phyloP scores from a whole-genome alignment of 371 early-diverging fungal genomes.

The Apophysomyces variabilis region DNA sequence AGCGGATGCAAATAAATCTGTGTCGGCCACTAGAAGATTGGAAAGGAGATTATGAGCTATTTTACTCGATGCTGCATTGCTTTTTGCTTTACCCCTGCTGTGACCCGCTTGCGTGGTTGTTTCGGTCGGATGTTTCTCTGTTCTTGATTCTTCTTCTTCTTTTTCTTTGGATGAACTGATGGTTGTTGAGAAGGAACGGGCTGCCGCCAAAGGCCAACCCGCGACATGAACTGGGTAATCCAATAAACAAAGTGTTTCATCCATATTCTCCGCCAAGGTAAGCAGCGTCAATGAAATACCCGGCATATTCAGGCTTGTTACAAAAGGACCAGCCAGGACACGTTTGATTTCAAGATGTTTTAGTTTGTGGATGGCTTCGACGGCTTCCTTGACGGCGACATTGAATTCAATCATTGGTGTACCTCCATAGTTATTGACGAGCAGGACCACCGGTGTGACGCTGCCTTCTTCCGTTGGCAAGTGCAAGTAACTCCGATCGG shows the following conservation, averaged over 20 bases:
- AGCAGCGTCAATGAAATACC: constrained; percentile 72
- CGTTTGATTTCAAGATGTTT: constrained; percentile 52
- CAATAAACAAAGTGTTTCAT: constrained; percentile 39
- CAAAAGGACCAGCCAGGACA: constrained; percentile 67
- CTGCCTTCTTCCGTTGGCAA: constrained; percentile 12
- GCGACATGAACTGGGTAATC: constrained; percentile 58
- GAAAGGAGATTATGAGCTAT: no score
- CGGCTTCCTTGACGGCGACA: constrained; percentile 67
- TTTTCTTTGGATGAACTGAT: background rate
- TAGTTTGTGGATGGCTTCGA: constrained; percentile 32
- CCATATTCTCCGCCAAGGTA: constrained; percentile 31
- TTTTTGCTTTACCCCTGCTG: no score
- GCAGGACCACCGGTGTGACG: constrained; percentile 50
- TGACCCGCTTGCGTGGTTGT: background rate
- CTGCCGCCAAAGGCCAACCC: constrained; percentile 56
- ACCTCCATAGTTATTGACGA: constrained; percentile 86
- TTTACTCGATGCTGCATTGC: no score
- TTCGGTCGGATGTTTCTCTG: background rate
- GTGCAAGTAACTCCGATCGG: constrained; percentile 49
- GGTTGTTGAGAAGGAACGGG: constrained; percentile 2
- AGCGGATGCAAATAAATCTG: constrained; percentile 24
- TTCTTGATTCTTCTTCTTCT: background rate
- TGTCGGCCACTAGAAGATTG: constrained; percentile 16
- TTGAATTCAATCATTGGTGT: constrained; percentile 72
- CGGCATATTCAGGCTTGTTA: constrained; percentile 82